Base-by-base conservation (phyloP, 495 filamentous ascomycete species). In the Staphylotrichum longicolle region DNA sequence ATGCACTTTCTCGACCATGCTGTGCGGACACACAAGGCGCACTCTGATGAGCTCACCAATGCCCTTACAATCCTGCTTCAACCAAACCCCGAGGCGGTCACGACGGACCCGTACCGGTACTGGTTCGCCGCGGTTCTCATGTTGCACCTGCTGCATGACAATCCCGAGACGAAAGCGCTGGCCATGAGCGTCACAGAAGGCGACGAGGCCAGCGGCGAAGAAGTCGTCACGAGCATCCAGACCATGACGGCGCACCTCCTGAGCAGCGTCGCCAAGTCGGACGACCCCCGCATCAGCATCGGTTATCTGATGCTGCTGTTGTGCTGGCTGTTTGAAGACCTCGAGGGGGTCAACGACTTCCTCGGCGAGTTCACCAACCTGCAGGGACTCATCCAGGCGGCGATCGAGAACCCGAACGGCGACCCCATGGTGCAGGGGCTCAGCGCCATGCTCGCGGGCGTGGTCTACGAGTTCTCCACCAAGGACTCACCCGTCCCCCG, bases 391-490 rank as follows among this genome's bases (percentile, higher is more conserved):
- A 82, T 96, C 33, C 88, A 92, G 67, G 77, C 74, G 41, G 74
- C 76, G 15, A 67, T 78, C 37, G 74, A 74, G 61, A 85, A 88
- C 42, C 84, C 87, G 39, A 83, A 87, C 37, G 83, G 85, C 54
- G 85, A 84, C 58, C 75, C 78, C 40, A 76, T 96, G 48, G 80
- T 91, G 27, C 87, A 90, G 63, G 94, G 94, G 1, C 79, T 99
- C 20, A 92, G 87, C 71, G 88, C 91, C 11, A 84, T 90, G 64
- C 76, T 98, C 4, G 78, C 96, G 5, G 95, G 93, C 40, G 89
- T 96, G 39, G 78, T 96, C 32, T 99, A 98, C 69, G 94, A 99
- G 68, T 99, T 98, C 66, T 97, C 93, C 20, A 96, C 93, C 9
- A 96, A 96, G 68, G 93, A 98, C 72, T 97, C 93, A 0, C 93